These are phyloP conservation scores for Emiliania huxleyi DNA, from an alignment of 78 protist species.

Conservation along the genomic window DNA sequence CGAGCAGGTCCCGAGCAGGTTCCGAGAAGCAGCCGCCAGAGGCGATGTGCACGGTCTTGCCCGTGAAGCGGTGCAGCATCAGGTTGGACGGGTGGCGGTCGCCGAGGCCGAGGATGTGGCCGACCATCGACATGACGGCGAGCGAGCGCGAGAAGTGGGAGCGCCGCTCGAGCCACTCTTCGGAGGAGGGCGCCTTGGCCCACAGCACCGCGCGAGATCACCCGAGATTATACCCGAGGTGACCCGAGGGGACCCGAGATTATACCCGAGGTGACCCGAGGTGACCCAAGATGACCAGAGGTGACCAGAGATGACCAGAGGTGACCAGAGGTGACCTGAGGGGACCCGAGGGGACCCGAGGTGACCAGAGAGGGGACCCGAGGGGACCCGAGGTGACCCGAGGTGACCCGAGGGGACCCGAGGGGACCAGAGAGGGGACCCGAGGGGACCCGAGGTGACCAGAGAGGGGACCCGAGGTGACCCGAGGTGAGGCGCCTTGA, in stretches of 20 bases:
- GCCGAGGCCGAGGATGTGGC: slow-evolving; percentile 92
- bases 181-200: slow-evolving; percentile 72
- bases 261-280: not conserved
- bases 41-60: slow-evolving; percentile 93
- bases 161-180: slow-evolving; percentile 84
- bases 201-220: slow-evolving; percentile 94
- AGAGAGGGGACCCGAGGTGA: no score
- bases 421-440: no score
- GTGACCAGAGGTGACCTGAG: no score
- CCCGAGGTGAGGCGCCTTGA: not conserved
- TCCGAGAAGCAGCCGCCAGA: slow-evolving; percentile 91
- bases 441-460: no score
- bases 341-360: no score
- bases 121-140: slow-evolving; percentile 87
- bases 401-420: no score
- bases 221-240: no score
- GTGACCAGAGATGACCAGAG: no score
- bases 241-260: not conserved
- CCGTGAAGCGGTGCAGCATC: slow-evolving; percentile 81
- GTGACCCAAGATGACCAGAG: not conserved
- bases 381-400: no score
- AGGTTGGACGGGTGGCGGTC: slow-evolving; percentile 93
- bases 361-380: no score
- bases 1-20: no score
- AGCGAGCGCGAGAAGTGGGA: slow-evolving; percentile 77